Evolutionary conservation across 768 basidiomycete genomes (phyloP), one percentile per base, ranked within the genome.

Genomic region (Agrocybe chaxingu): DNA sequence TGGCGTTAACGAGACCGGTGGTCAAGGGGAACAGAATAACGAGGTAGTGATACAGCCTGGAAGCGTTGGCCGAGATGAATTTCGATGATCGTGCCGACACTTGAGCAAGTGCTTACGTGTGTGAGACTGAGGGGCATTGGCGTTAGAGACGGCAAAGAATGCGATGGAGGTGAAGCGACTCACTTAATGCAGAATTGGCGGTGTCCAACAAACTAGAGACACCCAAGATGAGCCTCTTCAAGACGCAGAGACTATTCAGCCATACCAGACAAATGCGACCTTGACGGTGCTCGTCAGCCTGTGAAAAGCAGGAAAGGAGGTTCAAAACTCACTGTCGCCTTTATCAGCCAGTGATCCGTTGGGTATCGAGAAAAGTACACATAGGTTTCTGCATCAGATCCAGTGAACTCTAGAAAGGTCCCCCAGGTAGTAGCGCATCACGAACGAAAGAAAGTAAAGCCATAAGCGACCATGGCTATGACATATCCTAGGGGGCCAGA

Each of bases 391-490:
- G 41, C 16, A 38, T 37, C 8, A 8, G 45, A 13, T 35, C 16
- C 16, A 16, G 16, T 16, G 16, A 16, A 16, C 30, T 34, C 10
- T 38, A 53, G 37, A 13, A 8, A 44, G 8, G 19, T 7, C 19
- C 32, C 24, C 1, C n/a, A 33, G 7, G 4, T 43, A 3, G 30
- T 10, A 40, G 13, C 12, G 36, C 7, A 37, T 8, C 7, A 54
- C 65, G 32, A 36, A 66, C 65, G 65, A 51, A 66, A 66, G 53
- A 65, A 62, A 4, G 64, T 66, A 47, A 66, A 64, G 12, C 65
- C 65, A 51, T 60, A 65, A 18, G 55, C 55, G 8, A 63, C 57
- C 54, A 60, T 57, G 16, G 58, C 50, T 33, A 64, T n/a, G 7
- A 61, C 54, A 54, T 65, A 66, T 8, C 65, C 64, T 59, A 31